phyloP scores from a whole-genome alignment of 1,284 basidiomycete species.

The Trichosporon asahii region DNA sequence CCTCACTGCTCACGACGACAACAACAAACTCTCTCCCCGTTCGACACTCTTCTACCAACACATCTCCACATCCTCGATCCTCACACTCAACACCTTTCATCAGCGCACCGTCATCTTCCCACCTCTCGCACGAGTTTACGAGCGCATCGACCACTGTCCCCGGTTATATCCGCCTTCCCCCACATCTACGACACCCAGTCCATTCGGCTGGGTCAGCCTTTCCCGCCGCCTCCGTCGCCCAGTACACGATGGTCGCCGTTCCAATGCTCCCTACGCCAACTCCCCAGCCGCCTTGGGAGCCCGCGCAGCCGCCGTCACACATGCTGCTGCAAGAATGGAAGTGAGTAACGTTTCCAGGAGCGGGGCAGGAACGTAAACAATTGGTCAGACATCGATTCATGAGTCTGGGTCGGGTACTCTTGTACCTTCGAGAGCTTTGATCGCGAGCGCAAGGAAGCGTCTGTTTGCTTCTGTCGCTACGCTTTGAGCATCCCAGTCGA shows the following conservation, averaged over 20 bases:
- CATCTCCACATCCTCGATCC: neutral
- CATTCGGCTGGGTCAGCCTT: neutral
- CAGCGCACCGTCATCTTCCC: neutral
- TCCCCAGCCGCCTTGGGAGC: constrained; percentile 19
- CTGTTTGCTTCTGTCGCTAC: neutral
- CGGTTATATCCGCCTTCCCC: constrained; percentile 9
- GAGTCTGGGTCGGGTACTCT: neutral
- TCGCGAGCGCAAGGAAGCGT: neutral
- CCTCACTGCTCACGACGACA: neutral
- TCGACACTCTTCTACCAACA: neutral
- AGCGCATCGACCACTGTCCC: neutral
- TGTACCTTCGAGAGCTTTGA: neutral
- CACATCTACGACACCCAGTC: neutral
- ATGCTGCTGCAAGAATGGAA: constrained; percentile 26
- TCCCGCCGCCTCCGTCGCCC: neutral
- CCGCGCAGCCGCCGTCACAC: constrained; percentile 18
- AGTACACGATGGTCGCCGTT: constrained; percentile 8
- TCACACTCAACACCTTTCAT: neutral
- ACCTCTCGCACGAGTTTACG: neutral
- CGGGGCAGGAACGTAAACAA: neutral
- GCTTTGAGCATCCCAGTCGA: neutral
- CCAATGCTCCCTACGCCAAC: neutral
- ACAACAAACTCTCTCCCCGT: neutral
- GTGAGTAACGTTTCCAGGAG: constrained; percentile 11
- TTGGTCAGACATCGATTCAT: neutral